These are phyloP conservation scores for Lecanosticta acicola DNA, from an alignment of 2,329 filamentous ascomycete genomes.

Conservation along the genomic window DNA sequence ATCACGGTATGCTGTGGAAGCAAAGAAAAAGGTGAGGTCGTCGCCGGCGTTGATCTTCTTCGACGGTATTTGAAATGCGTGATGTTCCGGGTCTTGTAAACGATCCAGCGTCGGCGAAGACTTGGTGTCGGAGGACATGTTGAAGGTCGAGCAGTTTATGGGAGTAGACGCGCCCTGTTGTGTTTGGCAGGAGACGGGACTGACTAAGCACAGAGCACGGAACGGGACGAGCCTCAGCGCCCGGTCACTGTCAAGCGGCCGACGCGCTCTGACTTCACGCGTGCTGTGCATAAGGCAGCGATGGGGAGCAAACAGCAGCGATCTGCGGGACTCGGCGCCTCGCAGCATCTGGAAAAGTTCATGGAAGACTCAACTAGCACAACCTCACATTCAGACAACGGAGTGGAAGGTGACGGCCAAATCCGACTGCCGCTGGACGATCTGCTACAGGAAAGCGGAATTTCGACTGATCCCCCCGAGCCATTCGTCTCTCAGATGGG, in stretches of 20 bases:
- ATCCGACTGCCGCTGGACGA: not conserved
- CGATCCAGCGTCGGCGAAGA: constrained; percentile 4
- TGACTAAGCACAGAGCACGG: not conserved
- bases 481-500: too few species aligned
- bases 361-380: not conserved
- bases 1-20: constrained; percentile 76
- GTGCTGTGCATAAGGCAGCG: not conserved
- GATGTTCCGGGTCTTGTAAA: constrained; percentile 9
- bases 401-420: not conserved
- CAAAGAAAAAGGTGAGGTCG: constrained; percentile 76
- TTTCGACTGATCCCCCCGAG: not conserved
- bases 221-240: too few species aligned
- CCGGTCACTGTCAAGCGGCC: too few species aligned
- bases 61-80: constrained; percentile 58
- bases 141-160: not conserved
- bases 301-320: not conserved
- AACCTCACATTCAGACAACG: not conserved
- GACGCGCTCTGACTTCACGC: not conserved
- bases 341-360: too few species aligned
- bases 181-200: not conserved
- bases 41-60: constrained; percentile 82
- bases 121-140: not conserved
- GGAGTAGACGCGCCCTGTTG: not conserved
- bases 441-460: not conserved
- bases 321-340: too few species aligned